Conservation (phyloP, 495 filamentous ascomycete genomes). For the Lentithecium fluviatile region DNA sequence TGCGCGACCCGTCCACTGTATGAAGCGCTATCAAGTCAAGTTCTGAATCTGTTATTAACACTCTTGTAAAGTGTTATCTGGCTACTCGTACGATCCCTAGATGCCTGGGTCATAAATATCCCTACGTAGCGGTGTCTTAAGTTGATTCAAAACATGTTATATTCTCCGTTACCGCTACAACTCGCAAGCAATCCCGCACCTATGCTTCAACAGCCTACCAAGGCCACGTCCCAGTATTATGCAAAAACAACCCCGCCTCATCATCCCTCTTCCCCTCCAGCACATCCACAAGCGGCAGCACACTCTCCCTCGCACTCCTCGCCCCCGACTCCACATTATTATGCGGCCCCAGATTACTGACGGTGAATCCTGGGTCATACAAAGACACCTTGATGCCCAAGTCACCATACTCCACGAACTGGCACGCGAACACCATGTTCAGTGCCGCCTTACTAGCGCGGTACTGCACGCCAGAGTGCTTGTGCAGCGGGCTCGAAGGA, state of each 20-base stretch:
- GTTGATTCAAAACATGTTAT: too few relatives aligned
- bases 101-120: too few relatives aligned
- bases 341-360: slow-evolving; percentile 39
- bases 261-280: slow-evolving; percentile 39
- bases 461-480: slow-evolving; percentile 30
- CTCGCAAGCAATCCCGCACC: too few relatives aligned
- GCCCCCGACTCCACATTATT: slow-evolving; percentile 23
- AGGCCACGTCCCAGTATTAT: slow-evolving; percentile 27
- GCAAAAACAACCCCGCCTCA: slow-evolving; percentile 41
- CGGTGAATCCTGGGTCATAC: slow-evolving; percentile 34
- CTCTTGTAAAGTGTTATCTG: too few relatives aligned
- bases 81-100: too few relatives aligned
- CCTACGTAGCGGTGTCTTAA: too few relatives aligned
- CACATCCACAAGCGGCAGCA: slow-evolving; percentile 36
- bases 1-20: too few relatives aligned
- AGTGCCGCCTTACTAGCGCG: slow-evolving; percentile 38
- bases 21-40: too few relatives aligned
- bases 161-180: too few relatives aligned
- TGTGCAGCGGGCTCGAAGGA: slow-evolving; percentile 19
- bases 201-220: slow-evolving; percentile 9
- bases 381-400: slow-evolving; percentile 35
- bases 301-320: slow-evolving; percentile 34
- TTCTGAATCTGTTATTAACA: too few relatives aligned
- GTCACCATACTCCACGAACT: slow-evolving; percentile 17
- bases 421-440: slow-evolving; percentile 35